Evolutionary conservation across 139 green algal genomes (phyloP), one percentile per base, ranked within the genome.

Genomic region (Micromonas pusilla): DNA sequence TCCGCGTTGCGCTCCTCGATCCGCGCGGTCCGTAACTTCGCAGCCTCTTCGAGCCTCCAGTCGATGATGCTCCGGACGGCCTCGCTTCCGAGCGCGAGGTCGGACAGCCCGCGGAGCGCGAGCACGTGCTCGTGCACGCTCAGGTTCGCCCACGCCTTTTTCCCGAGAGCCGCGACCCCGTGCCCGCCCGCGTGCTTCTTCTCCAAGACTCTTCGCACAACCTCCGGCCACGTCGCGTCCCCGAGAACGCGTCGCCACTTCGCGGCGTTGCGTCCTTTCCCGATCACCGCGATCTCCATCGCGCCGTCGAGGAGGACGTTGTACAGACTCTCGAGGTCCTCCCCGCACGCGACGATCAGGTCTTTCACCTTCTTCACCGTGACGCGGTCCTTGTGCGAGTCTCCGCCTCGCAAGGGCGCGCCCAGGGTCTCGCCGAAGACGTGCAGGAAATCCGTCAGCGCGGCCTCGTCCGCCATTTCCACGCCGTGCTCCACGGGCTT

Each of bases 211-310:
- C 19, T 60, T 1, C 37, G 37, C 36, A 39, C 30, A 38, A 75
- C 68, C 30, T 75, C 37, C 23, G 68, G 37, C 68, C 68, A 75
- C 20, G 30, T 62, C 19, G 53, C 30, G 2, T 75, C 53, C 20
- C 36, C 23, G 37, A 63, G 25, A 32, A 75, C 33, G 68, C 37
- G 38, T 6, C 31, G 26, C 38, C 52, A 75, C 30, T 36, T 38
- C 28, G 68, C 38, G 1, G 53, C 37, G 21, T 33, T 21, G 1
- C 68, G 68, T 34, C 68, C 37, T 38, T 30, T n/a, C 1, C 68
- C 68, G 19, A n/a, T 62, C 21, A 39, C 68, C 4, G 37, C 36
- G 21, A 30, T 9, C 20, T 38, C 13, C 21, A 75, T 38, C 36
- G 68, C 37, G 2, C 21, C 37, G 26, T 45, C 23, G 4, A 72